phyloP scores from a whole-genome alignment of 768 basidiomycete genomes.

The Russula dissimulans region DNA sequence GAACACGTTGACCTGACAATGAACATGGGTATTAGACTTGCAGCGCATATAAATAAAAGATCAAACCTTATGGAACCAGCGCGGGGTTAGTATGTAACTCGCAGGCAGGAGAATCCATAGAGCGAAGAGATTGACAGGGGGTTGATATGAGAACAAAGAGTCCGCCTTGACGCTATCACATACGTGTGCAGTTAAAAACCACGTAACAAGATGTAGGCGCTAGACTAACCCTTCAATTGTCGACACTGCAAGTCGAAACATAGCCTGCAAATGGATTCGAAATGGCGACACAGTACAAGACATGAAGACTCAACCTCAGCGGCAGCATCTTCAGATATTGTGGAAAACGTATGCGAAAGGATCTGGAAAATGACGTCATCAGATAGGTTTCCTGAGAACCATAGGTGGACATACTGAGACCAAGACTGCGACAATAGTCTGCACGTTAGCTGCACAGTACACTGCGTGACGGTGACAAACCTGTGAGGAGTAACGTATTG shows the following conservation, averaged over 20 bases:
- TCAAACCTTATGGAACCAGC: constrained; percentile 95
- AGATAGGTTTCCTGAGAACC: not conserved
- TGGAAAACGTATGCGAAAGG: constrained; percentile 90
- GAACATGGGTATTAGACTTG: constrained; percentile 8
- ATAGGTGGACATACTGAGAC: not conserved
- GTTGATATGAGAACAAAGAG: constrained; percentile 87
- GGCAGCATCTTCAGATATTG: constrained; percentile 85
- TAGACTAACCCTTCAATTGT: constrained; percentile 79
- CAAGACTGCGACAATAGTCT: constrained; percentile 7
- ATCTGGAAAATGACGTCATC: constrained; percentile 43
- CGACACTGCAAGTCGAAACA: constrained; percentile 90
- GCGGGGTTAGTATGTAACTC: constrained; percentile 76
- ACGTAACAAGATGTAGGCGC: not conserved
- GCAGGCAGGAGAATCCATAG: constrained; percentile 80
- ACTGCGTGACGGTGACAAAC: constrained; percentile 31
- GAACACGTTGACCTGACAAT: constrained; percentile 68
- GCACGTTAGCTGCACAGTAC: not conserved
- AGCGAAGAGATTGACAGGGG: constrained; percentile 86
- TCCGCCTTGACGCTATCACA: constrained; percentile 72
- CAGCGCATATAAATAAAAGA: not conserved
- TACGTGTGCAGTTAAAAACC: not conserved
- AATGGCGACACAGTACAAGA: not conserved
- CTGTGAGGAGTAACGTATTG: constrained; percentile 86
- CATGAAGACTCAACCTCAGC: constrained; percentile 54
- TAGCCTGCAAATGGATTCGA: constrained; percentile 43